phyloP scores from a whole-genome alignment of 1,284 basidiomycete genomes.

The Erythrobasidium hasegawianum region DNA sequence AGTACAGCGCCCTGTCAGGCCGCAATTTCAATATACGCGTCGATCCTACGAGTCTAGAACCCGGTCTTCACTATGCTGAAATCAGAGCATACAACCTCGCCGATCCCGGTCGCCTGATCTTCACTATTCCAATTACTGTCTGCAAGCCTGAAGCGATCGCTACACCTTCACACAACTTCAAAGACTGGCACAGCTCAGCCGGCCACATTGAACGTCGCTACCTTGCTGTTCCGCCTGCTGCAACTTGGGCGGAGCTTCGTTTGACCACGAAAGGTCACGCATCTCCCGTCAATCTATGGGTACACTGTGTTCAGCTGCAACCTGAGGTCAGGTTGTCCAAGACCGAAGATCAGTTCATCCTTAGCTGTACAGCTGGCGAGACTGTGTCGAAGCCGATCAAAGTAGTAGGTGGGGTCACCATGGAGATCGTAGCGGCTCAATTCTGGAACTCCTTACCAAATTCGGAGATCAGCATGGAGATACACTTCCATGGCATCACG shows the following conservation, averaged over 20 bases:
- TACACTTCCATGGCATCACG: constrained; percentile 49
- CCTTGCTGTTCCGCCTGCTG: constrained; percentile 47
- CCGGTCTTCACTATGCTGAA: constrained; percentile 47
- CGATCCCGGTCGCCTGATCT: constrained; percentile 44
- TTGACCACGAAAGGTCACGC: constrained; percentile 46
- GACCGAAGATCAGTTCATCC: constrained; percentile 47
- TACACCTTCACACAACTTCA: constrained; percentile 18
- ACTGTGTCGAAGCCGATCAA: constrained; percentile 46
- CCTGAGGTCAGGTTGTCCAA: constrained; percentile 46
- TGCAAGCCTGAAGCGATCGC: constrained; percentile 46
- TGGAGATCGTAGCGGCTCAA: constrained; percentile 48
- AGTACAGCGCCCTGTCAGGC: constrained; percentile 40
- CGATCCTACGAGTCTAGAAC: constrained; percentile 45
- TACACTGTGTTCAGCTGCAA: constrained; percentile 48
- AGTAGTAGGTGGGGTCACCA: constrained; percentile 48
- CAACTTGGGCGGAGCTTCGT: constrained; percentile 48
- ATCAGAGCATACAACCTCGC: constrained; percentile 47
- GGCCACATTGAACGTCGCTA: constrained; percentile 48
- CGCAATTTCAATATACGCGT: constrained; percentile 49
- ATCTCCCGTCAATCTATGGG: constrained; percentile 48
- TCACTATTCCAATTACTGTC: constrained; percentile 48
- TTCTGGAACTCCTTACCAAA: constrained; percentile 47
- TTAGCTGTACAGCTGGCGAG: constrained; percentile 47
- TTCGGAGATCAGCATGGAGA: constrained; percentile 47
- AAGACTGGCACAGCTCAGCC: constrained; percentile 38